Evolutionary conservation across 192 early-diverging fungal genomes (phyloP), one percentile per base, ranked within the genome.

Genomic region (Dissophora ornata): DNA sequence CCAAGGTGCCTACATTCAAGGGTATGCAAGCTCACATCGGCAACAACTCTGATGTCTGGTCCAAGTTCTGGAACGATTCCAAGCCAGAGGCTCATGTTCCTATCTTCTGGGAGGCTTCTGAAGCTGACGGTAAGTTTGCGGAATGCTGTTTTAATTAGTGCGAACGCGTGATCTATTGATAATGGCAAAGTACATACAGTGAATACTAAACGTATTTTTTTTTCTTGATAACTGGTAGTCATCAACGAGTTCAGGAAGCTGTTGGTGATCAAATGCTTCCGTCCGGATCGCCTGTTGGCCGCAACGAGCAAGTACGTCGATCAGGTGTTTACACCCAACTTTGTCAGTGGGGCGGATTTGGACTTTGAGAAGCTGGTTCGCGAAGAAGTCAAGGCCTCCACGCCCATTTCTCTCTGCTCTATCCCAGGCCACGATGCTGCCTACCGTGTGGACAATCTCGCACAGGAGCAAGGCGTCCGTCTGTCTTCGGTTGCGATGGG

Each of bases 371-470:
- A 83, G 21, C 73, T 97, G 16, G 92, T 94, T 0, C 50, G 83
- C 1, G 83, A 90, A 22, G 98, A 98, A 79, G 84, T 87, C 42
- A 81, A 80, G 30, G 73, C 88, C 1, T 62, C 81, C n/a, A 95
- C 91, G 25, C 96, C 96, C 4, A 84, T 99, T 32, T 95, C 94
- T 6, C 89, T 99, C 45, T 97, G 94, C 80, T 93, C 95, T 16
- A 89, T 92, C 13, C 92, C 93, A 33, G 98, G 98, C 40, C 93
- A 97, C 81, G 98, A 99, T 81, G 97, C 97, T 16, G 95, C 95
- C 55, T 91, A 95, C 50, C 90, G 94, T 58, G 93, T 99, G 4
- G 98, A 99, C 58, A 85, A 94, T 42, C 81, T 99, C 71, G 96
- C 96, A 1, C 69, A 71, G 11, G 90, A 92, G 59, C 61, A 81